Conservation (phyloP, 202 grass and related monocot species). For the Saccharum hybrid region DNA sequence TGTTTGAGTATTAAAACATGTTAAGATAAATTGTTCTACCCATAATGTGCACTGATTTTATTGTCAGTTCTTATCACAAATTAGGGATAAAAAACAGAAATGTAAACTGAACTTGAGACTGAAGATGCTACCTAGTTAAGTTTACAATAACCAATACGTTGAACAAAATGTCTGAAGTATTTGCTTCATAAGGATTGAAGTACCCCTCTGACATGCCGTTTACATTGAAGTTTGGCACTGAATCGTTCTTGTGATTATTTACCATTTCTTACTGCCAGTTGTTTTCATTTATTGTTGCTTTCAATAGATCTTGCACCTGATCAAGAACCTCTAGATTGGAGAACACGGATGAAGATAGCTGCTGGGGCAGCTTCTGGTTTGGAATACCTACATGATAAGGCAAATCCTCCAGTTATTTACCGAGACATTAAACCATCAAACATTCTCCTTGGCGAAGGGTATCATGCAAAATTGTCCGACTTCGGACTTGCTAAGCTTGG, state of each 20-base stretch:
- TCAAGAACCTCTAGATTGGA: slow-evolving; percentile 68
- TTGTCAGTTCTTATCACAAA: not conserved
- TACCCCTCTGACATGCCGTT: not conserved
- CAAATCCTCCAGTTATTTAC: slow-evolving; percentile 73
- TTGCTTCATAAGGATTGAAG: not conserved
- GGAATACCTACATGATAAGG: slow-evolving; percentile 73
- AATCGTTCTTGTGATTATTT: slow-evolving; percentile 23
- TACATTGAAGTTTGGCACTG: slow-evolving; percentile 8
- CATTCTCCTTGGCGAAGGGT: slow-evolving; percentile 80
- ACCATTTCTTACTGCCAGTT: slow-evolving; percentile 16
- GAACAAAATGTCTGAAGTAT: slow-evolving; percentile 3
- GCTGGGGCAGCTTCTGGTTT: slow-evolving; percentile 75
- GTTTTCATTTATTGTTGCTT: slow-evolving; percentile 23
- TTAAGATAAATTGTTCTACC: slow-evolving; percentile 8
- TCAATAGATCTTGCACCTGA: slow-evolving; percentile 58
- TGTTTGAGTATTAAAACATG: slow-evolving; percentile 29
- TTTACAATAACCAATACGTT: slow-evolving; percentile 1
- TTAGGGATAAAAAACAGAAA: slow-evolving; percentile 10
- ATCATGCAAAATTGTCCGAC: slow-evolving; percentile 75
- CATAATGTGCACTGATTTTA: not conserved
- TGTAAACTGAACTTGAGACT: not conserved
- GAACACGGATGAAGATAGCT: slow-evolving; percentile 76
- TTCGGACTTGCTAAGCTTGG: slow-evolving; percentile 86
- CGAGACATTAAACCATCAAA: slow-evolving; percentile 84
- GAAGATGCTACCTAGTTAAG: not conserved